Conservation (phyloP, 495 filamentous ascomycete genomes). For the Pyrenula aspistea region DNA sequence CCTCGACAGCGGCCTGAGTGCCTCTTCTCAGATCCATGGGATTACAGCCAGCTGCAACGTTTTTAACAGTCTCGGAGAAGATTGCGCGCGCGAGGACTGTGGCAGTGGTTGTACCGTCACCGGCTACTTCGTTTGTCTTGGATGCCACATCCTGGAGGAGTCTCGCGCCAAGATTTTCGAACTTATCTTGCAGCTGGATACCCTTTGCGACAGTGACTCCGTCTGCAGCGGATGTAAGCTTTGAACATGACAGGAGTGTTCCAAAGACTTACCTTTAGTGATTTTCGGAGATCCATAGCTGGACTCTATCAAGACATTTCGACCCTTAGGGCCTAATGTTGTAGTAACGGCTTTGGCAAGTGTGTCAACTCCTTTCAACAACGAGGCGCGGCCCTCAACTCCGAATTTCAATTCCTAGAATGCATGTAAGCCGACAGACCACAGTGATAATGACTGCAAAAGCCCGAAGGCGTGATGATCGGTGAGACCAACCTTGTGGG, state of each 20-base stretch:
- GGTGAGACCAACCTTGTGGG: conserved; percentile 73
- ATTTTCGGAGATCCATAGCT: conserved; percentile 98
- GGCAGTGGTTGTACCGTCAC: conserved; percentile 96
- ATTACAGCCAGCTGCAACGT: conserved; percentile 98
- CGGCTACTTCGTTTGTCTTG: conserved; percentile 97
- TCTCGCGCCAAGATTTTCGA: conserved; percentile 96
- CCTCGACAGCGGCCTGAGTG: conserved; percentile 90
- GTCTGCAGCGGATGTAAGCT: conserved; percentile 36
- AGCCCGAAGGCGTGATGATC: conserved; percentile 3
- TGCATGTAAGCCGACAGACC: conserved; percentile 2
- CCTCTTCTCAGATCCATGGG: conserved; percentile 97
- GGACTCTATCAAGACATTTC: conserved; percentile 96
- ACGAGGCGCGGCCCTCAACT: conserved; percentile 78
- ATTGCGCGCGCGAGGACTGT: conserved; percentile 96
- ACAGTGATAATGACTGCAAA: conserved; percentile 13
- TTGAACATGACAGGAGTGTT: not conserved
- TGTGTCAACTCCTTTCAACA: conserved; percentile 92
- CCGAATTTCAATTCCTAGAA: conserved; percentile 92
- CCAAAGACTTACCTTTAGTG: conserved; percentile 69
- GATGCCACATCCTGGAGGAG: conserved; percentile 95
- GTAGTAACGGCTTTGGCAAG: conserved; percentile 93
- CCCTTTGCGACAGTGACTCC: conserved; percentile 92
- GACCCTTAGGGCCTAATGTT: conserved; percentile 92
- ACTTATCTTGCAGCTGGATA: conserved; percentile 93
- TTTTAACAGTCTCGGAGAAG: conserved; percentile 99